These are phyloP conservation scores for Verticillium isaacii DNA, from an alignment of 2,329 filamentous ascomycete species.

Conservation along the genomic window DNA sequence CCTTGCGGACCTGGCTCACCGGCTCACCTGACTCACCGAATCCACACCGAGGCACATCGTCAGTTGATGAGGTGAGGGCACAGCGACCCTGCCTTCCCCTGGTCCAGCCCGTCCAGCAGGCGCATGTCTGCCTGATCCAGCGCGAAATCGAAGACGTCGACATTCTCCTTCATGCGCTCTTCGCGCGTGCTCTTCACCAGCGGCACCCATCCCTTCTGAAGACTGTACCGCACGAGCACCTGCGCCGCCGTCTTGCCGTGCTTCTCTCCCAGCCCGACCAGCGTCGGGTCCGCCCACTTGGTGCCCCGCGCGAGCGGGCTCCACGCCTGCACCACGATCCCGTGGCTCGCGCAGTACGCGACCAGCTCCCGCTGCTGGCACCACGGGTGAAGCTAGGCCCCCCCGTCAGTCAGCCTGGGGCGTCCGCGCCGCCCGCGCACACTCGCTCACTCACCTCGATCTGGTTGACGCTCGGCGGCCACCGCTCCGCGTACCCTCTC, in stretches of 20 bases:
- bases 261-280: conserved; percentile 50
- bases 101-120: conserved; percentile 20
- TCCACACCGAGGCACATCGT: neutral
- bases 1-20: neutral
- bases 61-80: neutral
- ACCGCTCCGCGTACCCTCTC: conserved; percentile 58
- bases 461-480: conserved; percentile 70
- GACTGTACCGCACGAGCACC: conserved; percentile 61
- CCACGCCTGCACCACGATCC: conserved; percentile 50
- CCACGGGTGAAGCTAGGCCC: conserved; percentile 57
- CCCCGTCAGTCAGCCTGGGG: conserved; percentile 34
- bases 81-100: neutral
- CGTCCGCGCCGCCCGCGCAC: no score
- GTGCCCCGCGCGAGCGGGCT: conserved; percentile 29
- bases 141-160: conserved; percentile 56
- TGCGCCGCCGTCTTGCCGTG: conserved; percentile 59
- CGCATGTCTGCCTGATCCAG: conserved; percentile 53
- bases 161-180: conserved; percentile 55
- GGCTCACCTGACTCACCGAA: neutral
- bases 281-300: conserved; percentile 44
- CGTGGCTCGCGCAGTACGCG: conserved; percentile 67
- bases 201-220: conserved; percentile 67
- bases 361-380: conserved; percentile 45
- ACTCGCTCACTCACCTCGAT: conserved; percentile 41
- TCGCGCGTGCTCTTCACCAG: conserved; percentile 61